A percentile compares a stretch with the other conserved stretches of the same genome.
Conservation (phyloP, 345 rosid genomes). For the Bruguiera gymnorhiza region DNA sequence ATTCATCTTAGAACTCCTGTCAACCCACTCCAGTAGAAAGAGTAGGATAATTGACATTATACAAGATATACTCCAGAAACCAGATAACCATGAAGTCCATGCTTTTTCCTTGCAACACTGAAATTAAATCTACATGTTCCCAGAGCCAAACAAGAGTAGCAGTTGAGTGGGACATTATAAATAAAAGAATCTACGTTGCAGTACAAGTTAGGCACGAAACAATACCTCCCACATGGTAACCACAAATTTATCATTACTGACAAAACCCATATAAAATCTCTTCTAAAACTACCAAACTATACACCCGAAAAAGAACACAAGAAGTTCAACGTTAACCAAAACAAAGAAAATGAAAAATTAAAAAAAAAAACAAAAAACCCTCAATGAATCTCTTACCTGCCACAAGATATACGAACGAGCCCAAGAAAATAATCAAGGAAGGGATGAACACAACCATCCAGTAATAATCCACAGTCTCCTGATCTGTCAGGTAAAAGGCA, state of each 20-base stretch:
- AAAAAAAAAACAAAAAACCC: not conserved
- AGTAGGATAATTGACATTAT: not conserved
- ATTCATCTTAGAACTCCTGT: not conserved
- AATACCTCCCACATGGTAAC: not conserved
- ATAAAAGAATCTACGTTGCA: no score
- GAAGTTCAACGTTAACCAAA: not conserved
- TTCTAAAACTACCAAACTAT: no score
- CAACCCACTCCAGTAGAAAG: not conserved
- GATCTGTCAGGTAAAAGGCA: slow-evolving; percentile 82
- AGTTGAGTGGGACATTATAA: no score
- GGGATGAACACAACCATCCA: slow-evolving; percentile 88
- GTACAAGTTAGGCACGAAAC: no score
- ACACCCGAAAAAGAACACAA: no score
- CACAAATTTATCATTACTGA: no score
- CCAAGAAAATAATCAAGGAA: slow-evolving; percentile 53
- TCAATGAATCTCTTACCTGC: slow-evolving; percentile 46
- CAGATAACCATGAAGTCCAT: no score
- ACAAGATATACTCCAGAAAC: not conserved
- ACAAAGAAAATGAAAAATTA: not conserved
- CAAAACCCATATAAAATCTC: not conserved
- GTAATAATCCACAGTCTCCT: slow-evolving; percentile 81
- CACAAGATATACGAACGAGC: slow-evolving; percentile 62
- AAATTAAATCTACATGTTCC: no score
- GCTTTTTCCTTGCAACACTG: no score
- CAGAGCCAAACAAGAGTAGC: no score